These are phyloP conservation scores for Miamiensis avidus DNA, from an alignment of 169 alveolate genomes.

Conservation along the genomic window DNA sequence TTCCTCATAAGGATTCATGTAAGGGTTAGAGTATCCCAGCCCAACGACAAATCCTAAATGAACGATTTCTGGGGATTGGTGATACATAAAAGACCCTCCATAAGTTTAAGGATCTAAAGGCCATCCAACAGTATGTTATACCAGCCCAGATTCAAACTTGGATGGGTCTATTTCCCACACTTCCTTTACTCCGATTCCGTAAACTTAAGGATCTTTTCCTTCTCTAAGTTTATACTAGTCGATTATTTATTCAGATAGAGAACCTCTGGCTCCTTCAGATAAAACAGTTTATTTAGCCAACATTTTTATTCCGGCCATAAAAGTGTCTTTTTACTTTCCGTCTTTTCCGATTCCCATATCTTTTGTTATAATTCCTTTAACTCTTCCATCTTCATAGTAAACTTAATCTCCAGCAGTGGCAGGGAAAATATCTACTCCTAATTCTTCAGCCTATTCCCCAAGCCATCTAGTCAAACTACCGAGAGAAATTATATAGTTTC, in stretches of 20 bases:
- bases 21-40: slow-evolving; percentile 82
- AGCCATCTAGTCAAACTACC: slow-evolving; percentile 87
- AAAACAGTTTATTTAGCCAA: slow-evolving; percentile 69
- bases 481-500: slow-evolving; percentile 81
- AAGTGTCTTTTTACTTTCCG: slow-evolving; percentile 69
- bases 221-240: slow-evolving; percentile 63
- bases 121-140: slow-evolving; percentile 85
- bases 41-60: slow-evolving; percentile 87
- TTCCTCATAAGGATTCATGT: slow-evolving; percentile 82
- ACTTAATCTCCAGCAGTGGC: slow-evolving; percentile 79
- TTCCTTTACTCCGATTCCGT: slow-evolving; percentile 80
- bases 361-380: slow-evolving; percentile 75
- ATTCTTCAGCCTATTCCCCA: slow-evolving; percentile 82
- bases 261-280: slow-evolving; percentile 89
- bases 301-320: slow-evolving; percentile 77
- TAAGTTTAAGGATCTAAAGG: slow-evolving; percentile 76
- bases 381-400: slow-evolving; percentile 60
- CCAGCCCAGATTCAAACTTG: slow-evolving; percentile 68
- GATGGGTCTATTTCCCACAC: slow-evolving; percentile 66
- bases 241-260: slow-evolving; percentile 71
- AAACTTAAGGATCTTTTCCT: slow-evolving; percentile 60
- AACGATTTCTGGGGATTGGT: slow-evolving; percentile 63
- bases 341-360: slow-evolving; percentile 84
- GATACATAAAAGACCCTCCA: slow-evolving; percentile 90
- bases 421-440: slow-evolving; percentile 87